Conservation (phyloP, 352 stramenopile species). For the Albugo candida region DNA sequence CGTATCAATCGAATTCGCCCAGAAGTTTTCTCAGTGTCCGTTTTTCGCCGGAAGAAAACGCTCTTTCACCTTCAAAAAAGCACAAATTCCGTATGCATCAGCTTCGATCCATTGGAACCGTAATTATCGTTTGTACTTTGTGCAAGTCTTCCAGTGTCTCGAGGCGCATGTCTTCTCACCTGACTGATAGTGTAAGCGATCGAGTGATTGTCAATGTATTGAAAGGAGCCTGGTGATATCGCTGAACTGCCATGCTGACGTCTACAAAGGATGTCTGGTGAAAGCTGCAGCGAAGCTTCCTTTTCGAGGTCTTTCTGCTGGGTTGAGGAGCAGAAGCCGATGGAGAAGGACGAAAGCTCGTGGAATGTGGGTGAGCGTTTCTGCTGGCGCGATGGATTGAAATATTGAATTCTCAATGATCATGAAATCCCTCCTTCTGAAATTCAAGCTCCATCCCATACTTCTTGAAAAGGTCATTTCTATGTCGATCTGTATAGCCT, state of each 20-base stretch:
- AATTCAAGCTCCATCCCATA: conserved; percentile 1
- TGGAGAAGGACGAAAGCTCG: no score
- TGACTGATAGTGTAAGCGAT: conserved; percentile 24
- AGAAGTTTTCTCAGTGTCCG: conserved; percentile 56
- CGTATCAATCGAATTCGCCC: conserved; percentile 5
- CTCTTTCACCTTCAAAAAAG: conserved; percentile 33
- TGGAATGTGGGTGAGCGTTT: no score
- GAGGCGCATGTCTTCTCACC: no score
- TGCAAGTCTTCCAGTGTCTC: conserved; percentile 19
- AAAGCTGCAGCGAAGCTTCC: conserved; percentile 13
- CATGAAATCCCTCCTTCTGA: conserved; percentile 2
- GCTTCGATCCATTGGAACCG: conserved; percentile 64
- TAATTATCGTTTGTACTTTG: conserved; percentile 52
- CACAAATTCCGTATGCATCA: conserved; percentile 78
- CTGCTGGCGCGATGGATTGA: no score
- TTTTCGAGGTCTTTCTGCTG: no score
- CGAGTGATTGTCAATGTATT: conserved; percentile 71
- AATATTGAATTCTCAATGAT: conserved; percentile 9
- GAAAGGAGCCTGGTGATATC: conserved; percentile 62
- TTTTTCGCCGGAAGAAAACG: conserved; percentile 44
- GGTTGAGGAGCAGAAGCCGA: no score
- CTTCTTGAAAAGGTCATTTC: conserved; percentile 21
- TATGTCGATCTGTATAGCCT: conserved; percentile 63
- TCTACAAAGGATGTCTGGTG: conserved; percentile 77
- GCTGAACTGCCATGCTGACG: conserved; percentile 62